Evolutionary conservation across 2,329 filamentous ascomycete species (phyloP).

Genomic region (Fusarium keratoplasticum): DNA sequence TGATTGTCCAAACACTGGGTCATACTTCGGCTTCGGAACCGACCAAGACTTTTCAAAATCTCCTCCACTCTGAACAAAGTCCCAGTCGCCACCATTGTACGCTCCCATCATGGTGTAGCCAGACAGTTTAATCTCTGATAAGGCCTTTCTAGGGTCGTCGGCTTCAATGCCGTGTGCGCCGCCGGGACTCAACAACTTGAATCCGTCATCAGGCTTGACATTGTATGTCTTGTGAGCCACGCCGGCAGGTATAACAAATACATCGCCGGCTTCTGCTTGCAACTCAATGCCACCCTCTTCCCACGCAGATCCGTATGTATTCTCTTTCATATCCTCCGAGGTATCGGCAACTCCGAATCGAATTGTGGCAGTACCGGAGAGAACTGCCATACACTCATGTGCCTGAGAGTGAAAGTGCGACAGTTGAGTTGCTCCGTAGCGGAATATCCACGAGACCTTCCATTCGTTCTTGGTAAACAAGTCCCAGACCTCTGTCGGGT

Average conservation of each 20-base stretch:
- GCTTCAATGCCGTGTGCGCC: slow-evolving; percentile 52
- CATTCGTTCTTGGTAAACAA: slow-evolving; percentile 62
- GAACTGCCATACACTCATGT: slow-evolving; percentile 69
- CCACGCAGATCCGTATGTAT: slow-evolving; percentile 51
- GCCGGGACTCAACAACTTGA: slow-evolving; percentile 57
- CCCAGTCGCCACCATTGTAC: slow-evolving; percentile 51
- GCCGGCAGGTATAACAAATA: slow-evolving; percentile 69
- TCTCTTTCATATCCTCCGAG: slow-evolving; percentile 50
- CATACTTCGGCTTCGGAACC: slow-evolving; percentile 30
- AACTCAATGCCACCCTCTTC: slow-evolving; percentile 64
- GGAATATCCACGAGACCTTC: slow-evolving; percentile 67
- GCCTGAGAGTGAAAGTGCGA: slow-evolving; percentile 68
- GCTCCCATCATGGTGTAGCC: slow-evolving; percentile 59
- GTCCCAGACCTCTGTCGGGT: slow-evolving; percentile 53
- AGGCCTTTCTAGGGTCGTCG: slow-evolving; percentile 49
- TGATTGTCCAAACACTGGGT: slow-evolving; percentile 31
- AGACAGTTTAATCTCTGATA: slow-evolving; percentile 51
- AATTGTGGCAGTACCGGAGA: slow-evolving; percentile 64
- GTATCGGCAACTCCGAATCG: slow-evolving; percentile 67
- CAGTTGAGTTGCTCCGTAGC: slow-evolving; percentile 64
- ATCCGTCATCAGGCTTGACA: slow-evolving; percentile 49
- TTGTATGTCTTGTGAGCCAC: slow-evolving; percentile 66
- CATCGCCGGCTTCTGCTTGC: slow-evolving; percentile 62
- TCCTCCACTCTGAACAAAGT: slow-evolving; percentile 35
- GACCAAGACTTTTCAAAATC: slow-evolving; percentile 35